Evolutionary conservation across 2,329 filamentous ascomycete genomes (phyloP), one percentile per base, ranked within the genome.

Genomic region (Herpomyces periplanetae): DNA sequence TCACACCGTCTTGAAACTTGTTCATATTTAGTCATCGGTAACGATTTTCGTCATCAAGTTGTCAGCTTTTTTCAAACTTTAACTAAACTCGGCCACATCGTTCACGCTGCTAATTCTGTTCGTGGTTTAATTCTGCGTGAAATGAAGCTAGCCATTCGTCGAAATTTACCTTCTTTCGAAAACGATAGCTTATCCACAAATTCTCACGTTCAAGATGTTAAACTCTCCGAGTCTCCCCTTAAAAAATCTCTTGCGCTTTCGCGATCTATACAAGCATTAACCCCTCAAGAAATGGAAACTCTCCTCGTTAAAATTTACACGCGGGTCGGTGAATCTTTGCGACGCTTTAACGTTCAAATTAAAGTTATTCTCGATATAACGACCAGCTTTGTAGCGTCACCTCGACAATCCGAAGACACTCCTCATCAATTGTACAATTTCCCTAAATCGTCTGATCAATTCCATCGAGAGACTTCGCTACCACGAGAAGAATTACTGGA

Each of bases 361-460:
- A 96, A 96, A 36, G 59, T 91, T 5, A 41, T 96, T n/a, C 47
- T 96, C 5, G 80, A 96, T 36, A 65, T 87, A 9, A 80, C 73
- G 1, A 87, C 71, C 34, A 60, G 55, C 6, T 47, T 65, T 12
- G 17, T 10, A 6, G 13, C 17, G 6, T 5, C 17, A 9, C 14
- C n/a, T n/a, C n/a, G n/a, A n/a, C n/a, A n/a, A n/a, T n/a, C n/a
- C n/a, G n/a, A n/a, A n/a, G n/a, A n/a, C n/a, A n/a, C n/a, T n/a
- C n/a, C n/a, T n/a, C n/a, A n/a, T n/a, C n/a, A n/a, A n/a, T n/a
- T n/a, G n/a, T n/a, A n/a, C n/a, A n/a, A n/a, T n/a, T n/a, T n/a
- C n/a, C n/a, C n/a, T n/a, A n/a, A n/a, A n/a, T n/a, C n/a, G n/a
- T n/a, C n/a, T n/a, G n/a, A n/a, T n/a, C n/a, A n/a, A n/a, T n/a